Base-by-base conservation (phyloP, 164 flowering plant genomes). In the Pachysandra terminalis region DNA sequence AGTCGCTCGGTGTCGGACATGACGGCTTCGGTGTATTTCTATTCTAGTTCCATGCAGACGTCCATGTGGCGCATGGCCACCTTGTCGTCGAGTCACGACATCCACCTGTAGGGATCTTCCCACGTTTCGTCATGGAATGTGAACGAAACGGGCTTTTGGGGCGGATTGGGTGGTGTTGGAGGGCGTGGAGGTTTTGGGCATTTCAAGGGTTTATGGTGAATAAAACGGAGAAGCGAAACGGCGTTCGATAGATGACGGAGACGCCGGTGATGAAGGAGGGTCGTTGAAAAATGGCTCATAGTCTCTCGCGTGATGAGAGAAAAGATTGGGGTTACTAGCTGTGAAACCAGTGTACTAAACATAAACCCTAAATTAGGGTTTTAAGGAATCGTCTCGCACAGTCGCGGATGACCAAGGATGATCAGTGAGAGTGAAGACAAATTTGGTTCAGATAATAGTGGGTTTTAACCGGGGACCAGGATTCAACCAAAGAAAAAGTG, bases 21-120 rank as follows among this genome's bases (percentile, higher is more conserved):
- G 49, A 90, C 88, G 3, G 97, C 99, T 64, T 95, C 97, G 2
- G 89, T 84, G 76, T 95, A 95, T 87, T 95, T 95, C 82, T 95
- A 96, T 65, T 95, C 98, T 72, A 85, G 96, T 69, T 95, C 98
- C 92, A 91, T 87, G 80, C 81, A 87, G 0, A 92, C 83, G 59
- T 90, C 90, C 97, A 95, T 91, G 75, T 91, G 97, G 4, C 96
- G 80, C 98, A 91, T 95, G 0, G 94, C 88, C 28, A 88, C 96
- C 73, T 86, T 90, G 76, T 95, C 96, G 59, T 61, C 67, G 23
- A 95, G 82, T 32, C 75, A 79, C 14, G 97, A 90, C 98, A 95
- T 95, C 98, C 98, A 95, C 68, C 83, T 85, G 82, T 90, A 95
- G 0, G 85, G 87, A 61, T 79, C 81, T 54, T 75, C 62, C 79